These are phyloP conservation scores for Pleurotus citrinopileatus DNA, from an alignment of 768 basidiomycete genomes.

Conservation along the genomic window DNA sequence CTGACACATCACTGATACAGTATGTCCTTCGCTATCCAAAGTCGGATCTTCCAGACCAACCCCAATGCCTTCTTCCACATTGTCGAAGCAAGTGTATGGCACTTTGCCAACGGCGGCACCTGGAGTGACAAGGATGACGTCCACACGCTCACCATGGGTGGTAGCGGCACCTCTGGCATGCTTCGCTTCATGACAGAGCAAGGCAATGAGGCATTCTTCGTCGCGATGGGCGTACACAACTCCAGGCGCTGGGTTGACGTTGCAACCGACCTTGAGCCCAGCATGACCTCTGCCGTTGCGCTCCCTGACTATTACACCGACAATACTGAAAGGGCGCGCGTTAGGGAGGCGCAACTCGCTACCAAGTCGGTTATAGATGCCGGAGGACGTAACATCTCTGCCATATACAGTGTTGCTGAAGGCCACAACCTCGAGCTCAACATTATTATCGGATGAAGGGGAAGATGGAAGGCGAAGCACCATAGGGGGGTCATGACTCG, in stretches of 20 bases:
- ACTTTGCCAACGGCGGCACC: slow-evolving; percentile 30
- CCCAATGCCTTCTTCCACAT: slow-evolving; percentile 22
- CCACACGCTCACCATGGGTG: slow-evolving; percentile 28
- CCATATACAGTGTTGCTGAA: too few relatives aligned
- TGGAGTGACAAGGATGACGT: slow-evolving; percentile 22
- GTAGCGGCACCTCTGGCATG: slow-evolving; percentile 37
- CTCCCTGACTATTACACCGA: too few relatives aligned
- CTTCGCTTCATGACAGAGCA: slow-evolving; percentile 27
- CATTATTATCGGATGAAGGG: too few relatives aligned
- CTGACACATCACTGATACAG: too few relatives aligned
- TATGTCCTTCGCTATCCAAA: background rate
- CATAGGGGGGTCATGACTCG: too few relatives aligned
- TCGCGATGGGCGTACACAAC: slow-evolving; percentile 37
- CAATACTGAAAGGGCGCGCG: too few relatives aligned
- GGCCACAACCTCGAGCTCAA: too few relatives aligned
- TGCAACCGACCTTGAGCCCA: slow-evolving; percentile 27
- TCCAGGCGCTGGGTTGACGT: slow-evolving; percentile 37
- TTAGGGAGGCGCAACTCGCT: too few relatives aligned
- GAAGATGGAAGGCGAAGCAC: too few relatives aligned
- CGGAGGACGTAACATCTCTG: too few relatives aligned
- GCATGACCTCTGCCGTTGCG: too few relatives aligned
- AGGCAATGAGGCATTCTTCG: slow-evolving; percentile 24
- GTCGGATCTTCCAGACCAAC: background rate
- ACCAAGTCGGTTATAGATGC: too few relatives aligned
- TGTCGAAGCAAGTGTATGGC: slow-evolving; percentile 31